A percentile compares a stretch with the other conserved stretches of the same genome.
These are phyloP conservation scores for Prunus mira DNA, from an alignment of 306 rosid species.

Conservation along the genomic window DNA sequence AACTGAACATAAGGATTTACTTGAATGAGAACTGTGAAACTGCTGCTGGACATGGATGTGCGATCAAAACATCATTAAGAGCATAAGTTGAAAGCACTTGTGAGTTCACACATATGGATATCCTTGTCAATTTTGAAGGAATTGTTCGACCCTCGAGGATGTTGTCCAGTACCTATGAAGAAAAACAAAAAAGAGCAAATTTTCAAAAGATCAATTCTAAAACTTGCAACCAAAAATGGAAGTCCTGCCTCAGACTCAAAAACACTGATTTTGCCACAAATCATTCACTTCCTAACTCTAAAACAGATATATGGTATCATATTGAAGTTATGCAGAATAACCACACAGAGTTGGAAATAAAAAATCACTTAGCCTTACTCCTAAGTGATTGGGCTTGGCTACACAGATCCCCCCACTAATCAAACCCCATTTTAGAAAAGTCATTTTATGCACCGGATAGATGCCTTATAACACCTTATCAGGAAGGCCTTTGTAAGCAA, in stretches of 20 bases:
- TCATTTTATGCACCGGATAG: background rate
- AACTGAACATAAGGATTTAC: slow-evolving; percentile 29
- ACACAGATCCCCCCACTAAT: background rate
- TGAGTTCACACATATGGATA: slow-evolving; percentile 48
- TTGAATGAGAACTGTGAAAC: slow-evolving; percentile 74
- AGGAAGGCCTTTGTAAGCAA: slow-evolving; percentile 4
- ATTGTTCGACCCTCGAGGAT: slow-evolving; percentile 47
- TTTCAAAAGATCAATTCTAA: background rate
- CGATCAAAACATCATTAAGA: slow-evolving; percentile 78
- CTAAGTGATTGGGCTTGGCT: too few relatives aligned
- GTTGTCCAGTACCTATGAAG: slow-evolving; percentile 58
- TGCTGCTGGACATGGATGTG: slow-evolving; percentile 92
- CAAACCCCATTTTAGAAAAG: background rate
- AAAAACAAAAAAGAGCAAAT: slow-evolving; percentile 11
- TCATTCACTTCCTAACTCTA: background rate
- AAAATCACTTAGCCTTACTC: too few relatives aligned
- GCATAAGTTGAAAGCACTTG: slow-evolving; percentile 51
- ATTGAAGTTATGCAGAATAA: background rate
- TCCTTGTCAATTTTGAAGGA: slow-evolving; percentile 68
- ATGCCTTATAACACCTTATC: background rate
- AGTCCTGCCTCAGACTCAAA: background rate
- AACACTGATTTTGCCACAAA: background rate
- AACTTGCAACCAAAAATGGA: background rate
- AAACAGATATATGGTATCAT: background rate
- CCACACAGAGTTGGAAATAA: background rate